Evolutionary conservation across 257 asterid species (phyloP).

Genomic region (Solanum bukasovii): DNA sequence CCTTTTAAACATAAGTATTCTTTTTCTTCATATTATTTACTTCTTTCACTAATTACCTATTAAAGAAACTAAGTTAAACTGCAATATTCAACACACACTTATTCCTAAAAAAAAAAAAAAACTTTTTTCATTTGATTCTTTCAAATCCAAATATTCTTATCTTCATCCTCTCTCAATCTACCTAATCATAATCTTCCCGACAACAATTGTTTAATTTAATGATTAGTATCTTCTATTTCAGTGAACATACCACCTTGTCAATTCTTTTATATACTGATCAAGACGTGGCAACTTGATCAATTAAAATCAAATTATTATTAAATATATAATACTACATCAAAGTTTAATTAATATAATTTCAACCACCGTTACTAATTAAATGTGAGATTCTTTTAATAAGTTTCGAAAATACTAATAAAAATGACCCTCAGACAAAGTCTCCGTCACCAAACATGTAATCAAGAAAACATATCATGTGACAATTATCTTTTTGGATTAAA

Average conservation of each 20-base stretch:
- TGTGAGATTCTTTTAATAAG: neutral
- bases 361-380: neutral
- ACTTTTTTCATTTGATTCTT: neutral
- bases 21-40: neutral
- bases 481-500: neutral
- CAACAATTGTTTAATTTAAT: neutral
- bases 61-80: neutral
- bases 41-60: neutral
- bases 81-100: neutral
- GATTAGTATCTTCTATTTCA: neutral
- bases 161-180: neutral
- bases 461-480: neutral
- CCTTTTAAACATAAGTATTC: neutral
- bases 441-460: neutral
- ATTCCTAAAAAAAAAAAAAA: neutral
- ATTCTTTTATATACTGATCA: conserved; percentile 1
- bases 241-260: neutral
- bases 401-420: neutral
- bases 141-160: neutral
- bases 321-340: neutral
- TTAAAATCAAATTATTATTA: neutral
- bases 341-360: neutral
- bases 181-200: neutral
- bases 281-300: neutral
- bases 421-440: neutral